A percentile compares a stretch with the other conserved stretches of the same genome.
Evolutionary conservation across 192 early-diverging fungal species (phyloP).

Genomic region (Backusella mclennaniae): DNA sequence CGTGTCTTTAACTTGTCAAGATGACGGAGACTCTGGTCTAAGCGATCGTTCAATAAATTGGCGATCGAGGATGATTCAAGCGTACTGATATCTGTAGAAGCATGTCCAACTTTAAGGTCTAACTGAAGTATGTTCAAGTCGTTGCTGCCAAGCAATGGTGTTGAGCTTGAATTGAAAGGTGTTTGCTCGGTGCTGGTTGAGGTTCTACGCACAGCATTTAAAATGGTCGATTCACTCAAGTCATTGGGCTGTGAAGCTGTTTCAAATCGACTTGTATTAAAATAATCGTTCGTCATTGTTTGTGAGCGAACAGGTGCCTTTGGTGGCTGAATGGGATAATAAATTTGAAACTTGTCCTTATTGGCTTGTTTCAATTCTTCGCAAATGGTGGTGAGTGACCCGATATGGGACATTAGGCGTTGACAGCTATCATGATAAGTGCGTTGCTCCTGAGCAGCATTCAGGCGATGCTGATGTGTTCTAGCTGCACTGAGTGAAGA

Average conservation of each 20-base stretch:
- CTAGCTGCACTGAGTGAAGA: constrained; percentile 10
- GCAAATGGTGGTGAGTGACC: constrained; percentile 60
- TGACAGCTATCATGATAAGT: constrained; percentile 76
- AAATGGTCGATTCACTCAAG: not conserved
- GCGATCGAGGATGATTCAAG: constrained; percentile 71
- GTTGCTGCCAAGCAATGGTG: constrained; percentile 1
- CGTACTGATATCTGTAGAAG: constrained; percentile 58
- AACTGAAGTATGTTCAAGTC: constrained; percentile 64
- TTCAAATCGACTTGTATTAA: not conserved
- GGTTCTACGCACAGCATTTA: constrained; percentile 18
- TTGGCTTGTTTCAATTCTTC: constrained; percentile 71
- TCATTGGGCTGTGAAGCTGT: not conserved
- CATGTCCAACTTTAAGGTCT: constrained; percentile 67
- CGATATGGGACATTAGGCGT: constrained; percentile 66
- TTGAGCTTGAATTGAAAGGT: not conserved
- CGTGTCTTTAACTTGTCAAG: constrained; percentile 82
- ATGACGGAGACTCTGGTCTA: constrained; percentile 68
- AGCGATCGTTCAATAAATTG: constrained; percentile 66
- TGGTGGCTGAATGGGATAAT: constrained; percentile 50
- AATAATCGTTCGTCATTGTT: constrained; percentile 4
- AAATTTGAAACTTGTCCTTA: constrained; percentile 62
- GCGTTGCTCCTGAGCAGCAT: constrained; percentile 56
- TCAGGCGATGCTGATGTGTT: constrained; percentile 30
- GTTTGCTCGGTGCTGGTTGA: constrained; percentile 4
- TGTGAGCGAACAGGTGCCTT: constrained; percentile 17